Base-by-base conservation (phyloP, 2,329 filamentous ascomycete genomes). In the Colletotrichum sp. region DNA sequence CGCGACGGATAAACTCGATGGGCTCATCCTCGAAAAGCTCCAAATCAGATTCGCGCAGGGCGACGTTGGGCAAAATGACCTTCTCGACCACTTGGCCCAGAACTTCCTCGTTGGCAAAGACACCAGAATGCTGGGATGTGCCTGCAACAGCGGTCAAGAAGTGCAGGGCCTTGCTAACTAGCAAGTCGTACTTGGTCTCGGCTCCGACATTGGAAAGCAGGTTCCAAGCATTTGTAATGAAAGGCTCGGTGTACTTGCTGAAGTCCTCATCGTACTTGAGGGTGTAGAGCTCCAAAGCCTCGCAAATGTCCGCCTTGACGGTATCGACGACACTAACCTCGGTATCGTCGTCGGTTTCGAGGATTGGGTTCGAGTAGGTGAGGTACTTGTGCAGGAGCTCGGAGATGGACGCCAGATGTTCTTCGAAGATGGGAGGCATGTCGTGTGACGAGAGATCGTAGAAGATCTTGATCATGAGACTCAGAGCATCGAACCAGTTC, bases 401-500 rank as follows among this genome's bases (percentile, higher is more conserved):
- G 21, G 95, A 94, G 78, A 99, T 94, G 77, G 91, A 91, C 64
- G 89, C 85, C 24, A 99, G 90, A 82, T 98, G 94, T 78, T 97
- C 94, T 87, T 99, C 97, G 83, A 99, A 98, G 79, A 97, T 93
- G 3, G 96, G 96, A 18, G 97, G 96, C 80, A 99, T 90, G 84
- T 99, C 97, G 83, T 99, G 97, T 82, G 94, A 98, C n/a, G 96
- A 98, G 68, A 99, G 92, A 84, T 99, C 97, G 86, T 97, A 97
- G 83, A 98, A 93, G 65, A 99, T 93, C 87, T 98, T 98, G 79
- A 98, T 89, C 79, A 98, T 92, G 68, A 98, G 89, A 83, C 96
- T 96, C 77, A 99, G 89, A 5, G 96, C 95, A 78, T 94, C 93
- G 80, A 98, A 96, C 83, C 95, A 94, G 79, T 92, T 91, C 81